Base-by-base conservation (phyloP, 495 filamentous ascomycete species). In the Zalerion maritima region DNA sequence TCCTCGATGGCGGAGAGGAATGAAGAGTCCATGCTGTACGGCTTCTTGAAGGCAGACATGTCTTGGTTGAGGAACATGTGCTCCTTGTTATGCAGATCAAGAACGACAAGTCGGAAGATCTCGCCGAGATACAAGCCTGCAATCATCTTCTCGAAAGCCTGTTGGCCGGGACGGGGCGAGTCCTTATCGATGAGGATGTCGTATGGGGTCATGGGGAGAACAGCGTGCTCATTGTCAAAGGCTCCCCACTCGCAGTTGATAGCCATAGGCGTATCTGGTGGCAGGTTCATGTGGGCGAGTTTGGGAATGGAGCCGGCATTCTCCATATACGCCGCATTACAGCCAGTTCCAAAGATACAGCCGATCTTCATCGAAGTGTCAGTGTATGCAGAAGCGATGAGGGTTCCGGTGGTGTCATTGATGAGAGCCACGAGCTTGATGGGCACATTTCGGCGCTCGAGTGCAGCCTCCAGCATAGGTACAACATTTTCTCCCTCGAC, bases 241-340 rank as follows among this genome's bases (percentile, higher is more conserved):
- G 89, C 91, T 27, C 89, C 89, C 67, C 85, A 97, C 57, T 97
- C 89, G 63, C 89, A 97, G 66, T 97, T 97, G 60, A 97, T 97
- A 24, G 86, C 89, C 57, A 97, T 87, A 26, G 81, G 84, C 49
- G 78, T 77, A 32, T 85, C 74, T 1, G 85, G 69, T 21, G 83
- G 81, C n/a, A 97, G 69, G 36, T 87, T 86, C 67, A 91, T 69
- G 61, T 94, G 79, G 6, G 79, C 85, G 24, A 97, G 69, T 63
- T 97, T 97, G 38, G 87, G 87, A 22, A 96, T 74, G 2, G 79
- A 84, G 21, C 86, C 87, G 35, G 70, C 76, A 46, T 87, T 60
- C 54, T 97, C 89, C 78, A 97, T 91, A 58, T 97, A 97, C 20
- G 89, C 89, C 29, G 89, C 91, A 49, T 97, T 97, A 53, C 91